A percentile compares a stretch with the other conserved stretches of the same genome.
These are phyloP conservation scores for Penicillium sp. DNA, from an alignment of 2,329 filamentous ascomycete species.

Conservation along the genomic window DNA sequence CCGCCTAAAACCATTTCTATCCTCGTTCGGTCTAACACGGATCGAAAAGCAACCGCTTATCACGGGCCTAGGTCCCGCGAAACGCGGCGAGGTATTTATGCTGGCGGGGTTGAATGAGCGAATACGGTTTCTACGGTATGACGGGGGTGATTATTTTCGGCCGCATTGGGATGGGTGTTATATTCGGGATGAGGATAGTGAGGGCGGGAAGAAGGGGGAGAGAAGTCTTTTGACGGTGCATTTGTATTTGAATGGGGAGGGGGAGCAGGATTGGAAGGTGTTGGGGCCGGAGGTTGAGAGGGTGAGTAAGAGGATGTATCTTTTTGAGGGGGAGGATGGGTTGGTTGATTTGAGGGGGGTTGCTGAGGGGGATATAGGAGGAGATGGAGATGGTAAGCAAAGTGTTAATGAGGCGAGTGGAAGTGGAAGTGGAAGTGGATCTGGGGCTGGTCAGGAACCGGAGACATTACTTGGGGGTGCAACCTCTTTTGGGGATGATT, in stretches of 20 bases:
- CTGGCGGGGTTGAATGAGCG: conserved; percentile 68
- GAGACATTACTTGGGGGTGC: conserved; percentile 58
- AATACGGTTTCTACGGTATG: conserved; percentile 77
- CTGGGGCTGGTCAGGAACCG: conserved; percentile 12
- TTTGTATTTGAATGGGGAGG: conserved; percentile 59
- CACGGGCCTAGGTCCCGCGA: conserved; percentile 54
- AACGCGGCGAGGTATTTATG: conserved; percentile 47
- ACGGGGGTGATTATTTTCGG: conserved; percentile 73
- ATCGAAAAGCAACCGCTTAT: conserved; percentile 47
- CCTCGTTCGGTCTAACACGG: conserved; percentile 55
- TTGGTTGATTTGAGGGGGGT: conserved; percentile 25
- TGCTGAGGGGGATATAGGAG: conserved; percentile 6
- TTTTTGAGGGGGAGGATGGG: conserved; percentile 24
- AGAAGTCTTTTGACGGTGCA: conserved; percentile 62
- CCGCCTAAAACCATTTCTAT: conserved; percentile 57
- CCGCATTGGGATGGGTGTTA: conserved; percentile 73
- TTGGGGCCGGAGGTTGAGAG: conserved; percentile 31
- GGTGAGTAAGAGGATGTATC: conserved; percentile 16
- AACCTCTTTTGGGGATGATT: conserved; percentile 57
- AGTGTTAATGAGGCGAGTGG: background rate
- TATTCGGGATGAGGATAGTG: conserved; percentile 39
- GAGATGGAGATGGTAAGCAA: background rate
- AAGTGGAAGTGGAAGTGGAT: background rate
- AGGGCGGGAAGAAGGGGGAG: conserved; percentile 50
- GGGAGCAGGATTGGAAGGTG: conserved; percentile 42